A percentile compares a stretch with the other conserved stretches of the same genome.
phyloP scores from a whole-genome alignment of 2,329 filamentous ascomycete species.

The Colletotrichum sublineola region DNA sequence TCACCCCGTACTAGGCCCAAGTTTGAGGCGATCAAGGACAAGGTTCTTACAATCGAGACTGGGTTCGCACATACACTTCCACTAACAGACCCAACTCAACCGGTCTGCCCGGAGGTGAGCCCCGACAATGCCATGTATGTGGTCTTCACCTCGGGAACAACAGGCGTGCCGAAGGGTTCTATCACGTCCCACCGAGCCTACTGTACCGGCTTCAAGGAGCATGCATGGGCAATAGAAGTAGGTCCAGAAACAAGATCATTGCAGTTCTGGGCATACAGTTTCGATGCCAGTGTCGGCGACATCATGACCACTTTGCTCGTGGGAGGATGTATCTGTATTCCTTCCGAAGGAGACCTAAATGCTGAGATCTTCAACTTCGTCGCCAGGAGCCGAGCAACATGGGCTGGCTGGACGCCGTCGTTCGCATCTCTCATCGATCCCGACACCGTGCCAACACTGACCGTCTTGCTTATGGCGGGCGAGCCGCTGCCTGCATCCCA shows the following conservation, averaged over 20 bases:
- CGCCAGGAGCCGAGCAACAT: background rate
- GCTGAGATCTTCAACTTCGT: background rate
- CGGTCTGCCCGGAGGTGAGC: constrained; percentile 7
- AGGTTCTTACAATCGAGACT: background rate
- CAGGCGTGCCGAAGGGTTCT: constrained; percentile 60
- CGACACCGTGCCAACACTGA: background rate
- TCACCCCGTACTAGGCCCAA: background rate
- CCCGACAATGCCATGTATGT: constrained; percentile 48
- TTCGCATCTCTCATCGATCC: background rate
- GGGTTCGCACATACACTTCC: background rate
- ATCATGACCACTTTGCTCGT: background rate
- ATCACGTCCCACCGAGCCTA: background rate
- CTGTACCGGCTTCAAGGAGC: background rate
- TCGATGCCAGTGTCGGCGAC: background rate
- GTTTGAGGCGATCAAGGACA: background rate
- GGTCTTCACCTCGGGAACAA: constrained; percentile 68
- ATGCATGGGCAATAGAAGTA: background rate
- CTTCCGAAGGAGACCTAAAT: background rate
- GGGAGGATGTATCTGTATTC: background rate
- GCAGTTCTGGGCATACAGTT: background rate
- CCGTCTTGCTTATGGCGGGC: background rate
- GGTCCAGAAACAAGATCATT: background rate
- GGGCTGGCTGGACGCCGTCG: background rate
- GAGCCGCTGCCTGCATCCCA: background rate
- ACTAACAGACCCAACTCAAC: background rate